These are phyloP conservation scores for Beauveria pseudobassiana DNA, from an alignment of 2,329 filamentous ascomycete species.

Conservation along the genomic window DNA sequence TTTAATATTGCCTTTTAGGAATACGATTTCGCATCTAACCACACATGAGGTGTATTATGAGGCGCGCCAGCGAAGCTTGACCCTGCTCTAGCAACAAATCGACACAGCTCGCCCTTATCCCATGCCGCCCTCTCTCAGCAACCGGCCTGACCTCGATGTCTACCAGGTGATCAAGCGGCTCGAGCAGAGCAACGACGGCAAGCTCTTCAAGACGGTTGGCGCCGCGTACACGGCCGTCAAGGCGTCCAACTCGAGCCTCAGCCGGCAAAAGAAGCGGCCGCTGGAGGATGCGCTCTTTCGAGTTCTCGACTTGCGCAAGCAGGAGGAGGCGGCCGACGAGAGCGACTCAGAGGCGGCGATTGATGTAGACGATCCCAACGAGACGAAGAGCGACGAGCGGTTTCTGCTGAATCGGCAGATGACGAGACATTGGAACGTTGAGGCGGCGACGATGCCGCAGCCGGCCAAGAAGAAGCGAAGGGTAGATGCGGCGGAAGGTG, in stretches of 20 bases:
- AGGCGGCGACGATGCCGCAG: conserved; percentile 10
- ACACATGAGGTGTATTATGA: too few species aligned
- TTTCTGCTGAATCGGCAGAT: conserved; percentile 36
- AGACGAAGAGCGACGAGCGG: conserved; percentile 25
- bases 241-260: conserved; percentile 77
- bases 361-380: conserved; percentile 35
- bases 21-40: neutral
- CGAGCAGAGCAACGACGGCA: conserved; percentile 49
- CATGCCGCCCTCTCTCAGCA: neutral
- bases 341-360: conserved; percentile 41
- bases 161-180: conserved; percentile 75
- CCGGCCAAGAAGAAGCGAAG: conserved; percentile 28
- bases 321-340: conserved; percentile 49
- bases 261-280: conserved; percentile 70
- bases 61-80: too few species aligned
- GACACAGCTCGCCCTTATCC: neutral
- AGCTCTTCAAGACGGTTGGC: conserved; percentile 41
- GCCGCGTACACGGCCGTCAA: conserved; percentile 74
- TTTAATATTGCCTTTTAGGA: too few species aligned
- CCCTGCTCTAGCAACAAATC: neutral
- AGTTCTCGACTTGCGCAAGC: conserved; percentile 65
- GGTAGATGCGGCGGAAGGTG: conserved; percentile 19
- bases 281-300: conserved; percentile 82
- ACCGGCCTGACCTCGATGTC: conserved; percentile 57
- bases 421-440: conserved; percentile 32